Evolutionary conservation across 495 filamentous ascomycete species (phyloP), one percentile per base, ranked within the genome.

Genomic region (Annulohypoxylon maeteangense): DNA sequence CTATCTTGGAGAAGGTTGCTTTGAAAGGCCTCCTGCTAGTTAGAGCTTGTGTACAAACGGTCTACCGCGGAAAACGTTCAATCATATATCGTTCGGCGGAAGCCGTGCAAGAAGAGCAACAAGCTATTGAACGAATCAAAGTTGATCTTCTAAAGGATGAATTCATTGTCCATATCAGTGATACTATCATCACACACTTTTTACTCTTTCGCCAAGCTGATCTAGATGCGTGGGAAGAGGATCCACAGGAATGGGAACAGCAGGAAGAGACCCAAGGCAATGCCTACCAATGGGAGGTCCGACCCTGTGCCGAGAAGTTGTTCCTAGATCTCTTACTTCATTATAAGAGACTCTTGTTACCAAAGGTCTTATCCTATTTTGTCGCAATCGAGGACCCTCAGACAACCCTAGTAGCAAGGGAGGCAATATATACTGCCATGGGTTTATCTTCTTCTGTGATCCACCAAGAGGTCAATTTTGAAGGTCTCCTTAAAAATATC

Each of bases 371-470:
- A 63, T 84, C 84, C 10, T 93, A 97, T 54, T 97, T 97, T 78
- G 81, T 89, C 51, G 87, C 86, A 0, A 90, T 92, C 58, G 88
- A 90, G 54, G 87, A 91, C 84, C 82, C 86, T 74, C 77, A 82
- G 31, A 86, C 89, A 44, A 86, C 94, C 68, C 87, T 98, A 3
- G 82, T 95, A 14, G 86, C 91, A 67, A 97, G 97, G 77, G 95
- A 99, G 74, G 94, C 95, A 0, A 87, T 97, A 2, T 99, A 99
- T 72, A 94, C 92, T 44, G 93, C 95, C 8, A 88, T 99, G 72
- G 95, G 95, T 6, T 84, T 97, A 38, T 90, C 95, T 0, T 92
- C 94, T 0, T 84, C 92, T 4, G 86, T 92, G n/a, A 78, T 97
- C 23, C 82, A 89, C 45, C 76, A 86, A 7, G 74, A 75, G 14